Base-by-base conservation (phyloP, 2,329 filamentous ascomycete genomes). In the Alternaria dauci region DNA sequence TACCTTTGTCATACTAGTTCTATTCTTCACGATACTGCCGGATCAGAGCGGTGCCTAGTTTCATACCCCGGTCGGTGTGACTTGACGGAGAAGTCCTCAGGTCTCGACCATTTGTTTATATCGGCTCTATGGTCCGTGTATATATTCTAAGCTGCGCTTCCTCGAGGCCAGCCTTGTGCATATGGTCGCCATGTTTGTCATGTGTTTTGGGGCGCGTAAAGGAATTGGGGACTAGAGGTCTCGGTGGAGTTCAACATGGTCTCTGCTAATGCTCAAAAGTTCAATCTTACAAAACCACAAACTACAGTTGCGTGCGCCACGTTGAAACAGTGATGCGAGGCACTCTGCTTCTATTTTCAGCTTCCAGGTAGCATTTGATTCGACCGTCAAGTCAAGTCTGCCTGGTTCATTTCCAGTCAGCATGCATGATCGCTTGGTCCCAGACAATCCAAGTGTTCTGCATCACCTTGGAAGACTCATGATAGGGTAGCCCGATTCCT, bases 151-250 rank as follows among this genome's bases (percentile, higher is more conserved):
- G 39, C 48, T 50, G 36, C 47, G 38, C 50, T 57, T 43, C 20
- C 20, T 51, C 32, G 36, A 47, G 48, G 26, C 18, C 52, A 34
- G 39, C 26, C 38, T 58, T 59, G 61, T 71, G 59, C 63, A 68
- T 69, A 63, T 66, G 52, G 55, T 67, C 57, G 60, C 61, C 46
- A 68, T 64, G 61, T 66, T 65, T 62, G 57, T 55, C 52, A 63
- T 56, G 61, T 59, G 55, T 64, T 52, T 55, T 46, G 38, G 32
- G 39, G 18, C 18, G 30, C 48, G 42, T n/a, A 36, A 25, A 30
- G 50, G 30, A 30, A 30, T 32, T 42, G 43, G 54, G 54, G 51
- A 46, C 55, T 55, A 41, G 58, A 56, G 51, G 38, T 42, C 58
- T 47, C 36, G 52, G 52, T 41, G 43, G 56, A 55, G 48, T 50